phyloP scores from a whole-genome alignment of 2,329 filamentous ascomycete species.

The Epichloe aotearoae region DNA sequence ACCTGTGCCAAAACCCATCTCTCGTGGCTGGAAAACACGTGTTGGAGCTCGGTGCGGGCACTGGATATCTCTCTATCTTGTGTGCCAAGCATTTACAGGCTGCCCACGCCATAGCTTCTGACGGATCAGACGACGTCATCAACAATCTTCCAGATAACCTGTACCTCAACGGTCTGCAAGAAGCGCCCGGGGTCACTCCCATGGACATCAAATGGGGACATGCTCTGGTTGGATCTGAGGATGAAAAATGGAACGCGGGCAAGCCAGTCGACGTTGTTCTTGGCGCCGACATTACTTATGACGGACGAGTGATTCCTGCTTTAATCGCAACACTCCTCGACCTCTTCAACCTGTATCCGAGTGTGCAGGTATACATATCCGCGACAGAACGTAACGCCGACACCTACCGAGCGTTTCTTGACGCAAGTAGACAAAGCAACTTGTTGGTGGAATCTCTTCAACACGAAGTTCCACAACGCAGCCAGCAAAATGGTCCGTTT shows the following conservation, averaged over 20 bases:
- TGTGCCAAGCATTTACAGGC: slow-evolving; percentile 55
- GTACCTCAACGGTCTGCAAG: slow-evolving; percentile 52
- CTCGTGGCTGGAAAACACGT: slow-evolving; percentile 42
- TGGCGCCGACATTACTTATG: slow-evolving; percentile 70
- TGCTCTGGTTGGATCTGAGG: slow-evolving; percentile 43
- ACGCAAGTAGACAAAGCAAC: slow-evolving; percentile 37
- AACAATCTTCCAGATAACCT: slow-evolving; percentile 54
- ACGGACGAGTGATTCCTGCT: slow-evolving; percentile 46
- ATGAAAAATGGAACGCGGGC: slow-evolving; percentile 36
- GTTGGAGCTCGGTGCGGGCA: slow-evolving; percentile 64
- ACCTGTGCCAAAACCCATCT: slow-evolving; percentile 37
- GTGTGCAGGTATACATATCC: slow-evolving; percentile 49
- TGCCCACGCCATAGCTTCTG: slow-evolving; percentile 50
- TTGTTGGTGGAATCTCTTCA: slow-evolving; percentile 30
- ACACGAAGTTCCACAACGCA: slow-evolving; percentile 25
- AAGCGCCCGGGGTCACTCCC: slow-evolving; percentile 28
- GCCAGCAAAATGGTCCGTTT: slow-evolving; percentile 47
- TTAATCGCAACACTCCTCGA: slow-evolving; percentile 52
- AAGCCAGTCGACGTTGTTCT: slow-evolving; percentile 48
- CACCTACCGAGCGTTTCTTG: slow-evolving; percentile 53
- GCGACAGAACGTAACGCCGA: slow-evolving; percentile 57
- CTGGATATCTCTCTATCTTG: slow-evolving; percentile 61
- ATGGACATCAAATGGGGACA: slow-evolving; percentile 54
- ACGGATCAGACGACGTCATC: slow-evolving; percentile 62
- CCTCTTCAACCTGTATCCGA: slow-evolving; percentile 43